Evolutionary conservation across 257 asterid species (phyloP), one percentile per base, ranked within the genome.

Genomic region (Solanum medicagineum): DNA sequence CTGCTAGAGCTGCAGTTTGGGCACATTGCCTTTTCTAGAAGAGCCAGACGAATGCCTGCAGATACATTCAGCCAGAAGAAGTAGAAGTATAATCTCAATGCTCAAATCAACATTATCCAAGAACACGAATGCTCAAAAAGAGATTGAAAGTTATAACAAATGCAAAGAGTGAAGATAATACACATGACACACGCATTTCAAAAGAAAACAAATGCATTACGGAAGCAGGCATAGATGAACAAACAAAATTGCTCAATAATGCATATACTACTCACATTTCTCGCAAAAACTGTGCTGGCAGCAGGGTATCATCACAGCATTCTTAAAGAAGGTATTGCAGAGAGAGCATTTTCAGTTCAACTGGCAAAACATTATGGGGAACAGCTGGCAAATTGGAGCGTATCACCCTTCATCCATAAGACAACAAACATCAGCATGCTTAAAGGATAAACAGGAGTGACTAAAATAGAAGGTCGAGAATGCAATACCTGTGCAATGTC

Each of bases 1-100:
- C 90, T 93, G 86, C 81, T 90, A 70, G 98, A 94, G 19, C 55
- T 92, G 88, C 99, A 96, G 85, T 91, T 93, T 83, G 99, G 98
- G 89, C 99, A 96, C 90, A 88, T 91, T 66, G 90, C 90, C 87
- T 90, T 92, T 85, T 90, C 94, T 81, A 84, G 80, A 85, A 96
- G 98, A 87, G 87, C 94, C 81, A 68, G 85, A 65, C 89, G 82
- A 51, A 94, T 94, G 90, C 99, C 99, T 96, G 91, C 86, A 90
- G 53, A 57, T 56, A 54, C 66, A 42, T 24, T 45, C 77, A 42
- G 4, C 60, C 82, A 49, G 82, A 49, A 36, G 42, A 36, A 19
- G 24, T 45, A 62, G 53, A 83, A 66, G 54, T 71, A 36, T 84
- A 66, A 49, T 66, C 60, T 66, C 66, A 29, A 66, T 66, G 85